Evolutionary conservation across 2,329 filamentous ascomycete genomes (phyloP).

Genomic region (Monilinia fructicola): DNA sequence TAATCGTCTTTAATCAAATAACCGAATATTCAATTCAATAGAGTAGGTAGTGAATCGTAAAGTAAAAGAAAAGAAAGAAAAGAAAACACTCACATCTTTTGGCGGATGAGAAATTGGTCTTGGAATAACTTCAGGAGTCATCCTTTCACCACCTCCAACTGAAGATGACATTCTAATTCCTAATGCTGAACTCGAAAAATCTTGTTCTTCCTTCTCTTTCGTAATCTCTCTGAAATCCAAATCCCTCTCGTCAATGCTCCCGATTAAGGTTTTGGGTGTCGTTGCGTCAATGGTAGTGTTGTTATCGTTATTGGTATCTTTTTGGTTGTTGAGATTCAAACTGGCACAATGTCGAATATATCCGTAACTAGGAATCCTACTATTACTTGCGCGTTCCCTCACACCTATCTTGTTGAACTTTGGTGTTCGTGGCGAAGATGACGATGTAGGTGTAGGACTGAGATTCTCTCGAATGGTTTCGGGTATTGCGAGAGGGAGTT

Average conservation of each 20-base stretch:
- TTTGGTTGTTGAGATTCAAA: too few species aligned
- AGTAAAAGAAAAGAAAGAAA: not conserved
- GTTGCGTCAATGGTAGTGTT: not conserved
- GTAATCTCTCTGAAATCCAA: slow-evolving; percentile 9
- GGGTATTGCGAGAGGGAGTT: slow-evolving; percentile 7
- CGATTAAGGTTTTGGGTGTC: not conserved
- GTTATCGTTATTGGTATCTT: not conserved
- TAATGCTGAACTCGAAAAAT: not conserved
- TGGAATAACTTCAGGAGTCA: slow-evolving; percentile 19
- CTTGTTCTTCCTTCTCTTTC: not conserved
- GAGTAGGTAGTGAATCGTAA: not conserved
- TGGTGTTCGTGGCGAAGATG: slow-evolving; percentile 3
- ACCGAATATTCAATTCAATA: not conserved
- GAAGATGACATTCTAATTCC: slow-evolving; percentile 7
- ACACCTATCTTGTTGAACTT: slow-evolving; percentile 9
- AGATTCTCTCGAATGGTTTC: slow-evolving; percentile 9
- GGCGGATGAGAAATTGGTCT: slow-evolving; percentile 18
- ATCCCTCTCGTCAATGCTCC: not conserved
- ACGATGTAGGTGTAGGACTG: not conserved
- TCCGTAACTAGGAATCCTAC: slow-evolving; percentile 1
- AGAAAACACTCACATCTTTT: slow-evolving; percentile 16
- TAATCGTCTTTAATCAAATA: not conserved
- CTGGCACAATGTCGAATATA: not conserved
- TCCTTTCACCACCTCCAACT: slow-evolving; percentile 3
- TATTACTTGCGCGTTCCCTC: slow-evolving; percentile 4